Evolutionary conservation across 257 asterid species (phyloP).

Genomic region (Sherardia arvensis): DNA sequence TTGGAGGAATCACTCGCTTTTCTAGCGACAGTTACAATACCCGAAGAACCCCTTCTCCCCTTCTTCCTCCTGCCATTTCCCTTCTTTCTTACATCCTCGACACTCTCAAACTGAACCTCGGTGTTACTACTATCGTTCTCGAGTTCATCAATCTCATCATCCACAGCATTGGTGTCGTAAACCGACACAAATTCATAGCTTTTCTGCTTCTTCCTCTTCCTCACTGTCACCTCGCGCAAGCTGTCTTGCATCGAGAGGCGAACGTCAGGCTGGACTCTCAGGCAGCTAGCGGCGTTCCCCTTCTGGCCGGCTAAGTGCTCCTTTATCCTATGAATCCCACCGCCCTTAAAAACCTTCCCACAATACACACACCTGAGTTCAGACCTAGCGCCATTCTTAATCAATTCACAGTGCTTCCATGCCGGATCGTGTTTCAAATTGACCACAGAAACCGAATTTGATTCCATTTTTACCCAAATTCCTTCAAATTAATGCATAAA

Average conservation of each 20-base stretch:
- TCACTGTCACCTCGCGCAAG: conserved; percentile 60
- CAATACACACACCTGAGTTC: conserved; percentile 88
- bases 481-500: neutral
- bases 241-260: conserved; percentile 79
- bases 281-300: conserved; percentile 93
- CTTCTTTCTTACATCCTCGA: conserved; percentile 42
- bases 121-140: conserved; percentile 23
- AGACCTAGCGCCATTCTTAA: conserved; percentile 65
- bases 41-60: conserved; percentile 45
- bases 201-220: conserved; percentile 71
- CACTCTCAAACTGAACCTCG: conserved; percentile 32
- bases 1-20: conserved; percentile 30
- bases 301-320: conserved; percentile 95
- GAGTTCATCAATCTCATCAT: conserved; percentile 28
- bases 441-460: conserved; percentile 67
- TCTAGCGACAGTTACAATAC: conserved; percentile 21
- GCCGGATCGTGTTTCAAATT: conserved; percentile 96
- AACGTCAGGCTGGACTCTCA: conserved; percentile 78
- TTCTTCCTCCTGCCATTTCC: conserved; percentile 56
- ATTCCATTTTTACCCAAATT: conserved; percentile 27
- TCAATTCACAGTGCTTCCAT: conserved; percentile 96
- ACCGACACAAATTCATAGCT: conserved; percentile 46
- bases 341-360: conserved; percentile 86
- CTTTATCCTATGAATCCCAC: conserved; percentile 95
- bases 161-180: conserved; percentile 18